Percentiles rank a stretch among this genome's conserved stretches.
Evolutionary conservation across 2,329 filamentous ascomycete species (phyloP).

Genomic region (Sporothrix mexicana): DNA sequence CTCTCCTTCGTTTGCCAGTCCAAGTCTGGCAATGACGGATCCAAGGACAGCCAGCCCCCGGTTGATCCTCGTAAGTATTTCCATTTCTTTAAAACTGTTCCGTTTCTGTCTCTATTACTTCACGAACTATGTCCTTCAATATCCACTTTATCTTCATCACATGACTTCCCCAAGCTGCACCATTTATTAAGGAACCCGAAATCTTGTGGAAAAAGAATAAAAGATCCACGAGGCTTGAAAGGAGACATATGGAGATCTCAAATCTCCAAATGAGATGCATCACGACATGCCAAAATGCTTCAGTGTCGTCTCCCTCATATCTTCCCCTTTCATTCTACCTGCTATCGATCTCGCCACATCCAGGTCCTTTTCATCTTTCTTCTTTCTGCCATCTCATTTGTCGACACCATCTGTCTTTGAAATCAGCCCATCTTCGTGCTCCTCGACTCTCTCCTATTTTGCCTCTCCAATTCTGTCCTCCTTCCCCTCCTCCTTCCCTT

Average conservation of each 20-base stretch:
- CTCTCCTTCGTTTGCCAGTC: not conserved
- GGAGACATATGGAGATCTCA: not conserved
- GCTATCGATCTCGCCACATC: not conserved
- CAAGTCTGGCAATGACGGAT: slow-evolving; percentile 11
- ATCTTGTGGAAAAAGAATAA: not conserved
- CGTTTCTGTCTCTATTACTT: not conserved
- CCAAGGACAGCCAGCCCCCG: slow-evolving; percentile 27
- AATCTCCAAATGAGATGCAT: not conserved
- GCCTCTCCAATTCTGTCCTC: too few relatives aligned
- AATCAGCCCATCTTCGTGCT: slow-evolving; percentile 16
- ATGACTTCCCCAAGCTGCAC: slow-evolving; percentile 24
- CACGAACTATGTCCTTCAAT: not conserved
- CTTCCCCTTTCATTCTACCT: too few relatives aligned
- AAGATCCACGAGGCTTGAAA: not conserved
- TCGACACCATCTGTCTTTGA: not conserved
- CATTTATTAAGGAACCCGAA: slow-evolving; percentile 14
- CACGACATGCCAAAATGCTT: not conserved
- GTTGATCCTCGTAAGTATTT: slow-evolving; percentile 30
- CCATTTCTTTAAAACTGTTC: not conserved
- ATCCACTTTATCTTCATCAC: slow-evolving; percentile 26
- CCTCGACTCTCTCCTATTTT: not conserved
- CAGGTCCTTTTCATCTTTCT: not conserved
- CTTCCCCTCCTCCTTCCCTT: not conserved
- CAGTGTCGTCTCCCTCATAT: not conserved
- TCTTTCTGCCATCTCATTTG: not conserved